Base-by-base conservation (phyloP, 768 basidiomycete genomes). In the Butyriboletus loyo region DNA sequence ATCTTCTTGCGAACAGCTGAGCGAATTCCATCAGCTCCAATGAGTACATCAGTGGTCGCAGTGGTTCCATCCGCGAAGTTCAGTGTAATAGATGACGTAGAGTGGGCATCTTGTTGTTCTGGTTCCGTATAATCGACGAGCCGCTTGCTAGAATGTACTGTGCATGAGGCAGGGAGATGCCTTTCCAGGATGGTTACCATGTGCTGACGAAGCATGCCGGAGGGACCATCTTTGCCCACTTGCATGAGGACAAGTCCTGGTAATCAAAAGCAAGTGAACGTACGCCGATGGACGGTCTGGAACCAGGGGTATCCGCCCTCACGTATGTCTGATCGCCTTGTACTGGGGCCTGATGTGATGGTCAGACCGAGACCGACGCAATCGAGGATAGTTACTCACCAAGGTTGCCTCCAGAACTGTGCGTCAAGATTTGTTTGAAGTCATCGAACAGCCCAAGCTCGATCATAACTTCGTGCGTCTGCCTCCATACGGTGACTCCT, bases 21-120 rank as follows among this genome's bases (percentile, higher is more conserved):
- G 15, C 61, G 67, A 21, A 80, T 68, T 4, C 79, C 79, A 54
- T 79, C 78, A 36, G 75, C 75, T 4, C 77, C 79, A 41, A 79
- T 54, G 5, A 79, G 70, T 15, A 80, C 56, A 45, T 80, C 73
- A 9, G 77, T 67, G 27, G 59, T 66, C 10, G 70, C 49, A 2
- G 21, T 49, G 1, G 55, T 58, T 7, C 58, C 55, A 25, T 63
- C 59, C 1, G 59, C 30, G 8, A 63, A 63, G 3, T 46, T 27
- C 2, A 63, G 54, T 15, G 13, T 38, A 13, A 58, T 57, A 0
- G 49, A 25, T 6, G 34, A 59, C 3, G 49, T 66, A n/a, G 70
- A 68, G 7, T 67, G 68, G 45, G 73, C 66, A 10, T 55, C 38
- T 7, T 41, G 51, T 37, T 52, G 41, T 11, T 57, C 37, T 0